These are phyloP conservation scores for Penicillium egyptiacum DNA, from an alignment of 495 filamentous ascomycete species.

Conservation along the genomic window DNA sequence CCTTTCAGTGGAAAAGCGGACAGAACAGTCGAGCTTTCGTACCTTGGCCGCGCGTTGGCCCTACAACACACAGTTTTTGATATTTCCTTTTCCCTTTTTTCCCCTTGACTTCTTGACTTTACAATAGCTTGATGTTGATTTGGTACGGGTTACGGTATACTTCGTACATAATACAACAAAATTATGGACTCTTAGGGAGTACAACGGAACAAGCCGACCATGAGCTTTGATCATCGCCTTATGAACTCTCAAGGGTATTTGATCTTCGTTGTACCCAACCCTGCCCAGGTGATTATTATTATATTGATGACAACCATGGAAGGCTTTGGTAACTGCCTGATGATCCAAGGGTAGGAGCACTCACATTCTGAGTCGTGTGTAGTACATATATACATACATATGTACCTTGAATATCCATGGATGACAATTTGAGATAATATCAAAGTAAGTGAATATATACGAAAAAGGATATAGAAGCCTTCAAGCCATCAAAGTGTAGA, in stretches of 20 bases:
- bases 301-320: background rate
- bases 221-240: slow-evolving; percentile 1
- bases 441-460: too few relatives aligned
- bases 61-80: background rate
- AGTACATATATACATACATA: background rate
- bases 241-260: background rate
- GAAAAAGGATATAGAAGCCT: background rate
- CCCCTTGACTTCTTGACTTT: background rate
- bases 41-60: slow-evolving; percentile 18
- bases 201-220: background rate
- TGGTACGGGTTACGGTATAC: background rate
- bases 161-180: background rate
- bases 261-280: slow-evolving; percentile 1
- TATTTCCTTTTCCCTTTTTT: background rate
- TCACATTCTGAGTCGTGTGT: background rate
- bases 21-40: slow-evolving; percentile 1
- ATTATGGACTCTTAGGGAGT: background rate
- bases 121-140: background rate
- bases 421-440: background rate
- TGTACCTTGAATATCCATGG: background rate
- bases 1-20: slow-evolving; percentile 21
- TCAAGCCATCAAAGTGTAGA: slow-evolving; percentile 5
- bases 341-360: background rate
- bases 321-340: background rate
- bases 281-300: too few relatives aligned